Evolutionary conservation across 805 yeast species (phyloP), one percentile per base, ranked within the genome.

Genomic region (Limtongia smithiae): DNA sequence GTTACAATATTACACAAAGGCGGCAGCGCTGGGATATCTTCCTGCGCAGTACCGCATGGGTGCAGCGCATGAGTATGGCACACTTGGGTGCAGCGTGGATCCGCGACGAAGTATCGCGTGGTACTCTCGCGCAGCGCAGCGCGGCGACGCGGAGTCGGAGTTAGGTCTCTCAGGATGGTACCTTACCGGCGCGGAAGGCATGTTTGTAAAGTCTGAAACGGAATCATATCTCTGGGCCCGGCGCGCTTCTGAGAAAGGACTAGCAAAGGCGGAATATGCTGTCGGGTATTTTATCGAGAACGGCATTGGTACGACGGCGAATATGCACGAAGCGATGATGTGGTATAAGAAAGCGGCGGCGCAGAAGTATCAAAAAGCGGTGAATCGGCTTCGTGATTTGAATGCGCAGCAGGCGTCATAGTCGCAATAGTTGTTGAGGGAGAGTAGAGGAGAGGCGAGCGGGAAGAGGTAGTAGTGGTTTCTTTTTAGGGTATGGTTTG

Each of bases 111-210:
- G 85, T 7, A 74, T 85, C 41, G 83, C 83, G 12, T 85, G 91
- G 90, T 85, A 84, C 65, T 71, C 82, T 8, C 72, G 78, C 46
- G 82, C 86, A 3, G 87, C 89, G 40, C 75, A 72, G 37, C 71
- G 75, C 51, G 58, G 82, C 14, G 82, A 83, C 59, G 73, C 82
- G 0, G 78, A 81, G 60, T 82, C 86, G 2, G 83, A 84, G 63
- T 71, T 85, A 62, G 87, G 86, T 0, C 67, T 85, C 31, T 78
- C 84, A 51, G 89, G 89, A 15, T 85, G 93, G 93, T 84, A 82
- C 62, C 71, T 85, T 47, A 83, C 91, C 0, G 93, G 93, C 0
- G 79, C 82, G 0, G 74, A 73, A 14, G 80, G 77, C 1, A 71
- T 81, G 4, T 65, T 85, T 41, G 69, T 72, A 41, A 78, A 79